Base-by-base conservation (phyloP, 164 flowering plant species). In the Annona squamosa region DNA sequence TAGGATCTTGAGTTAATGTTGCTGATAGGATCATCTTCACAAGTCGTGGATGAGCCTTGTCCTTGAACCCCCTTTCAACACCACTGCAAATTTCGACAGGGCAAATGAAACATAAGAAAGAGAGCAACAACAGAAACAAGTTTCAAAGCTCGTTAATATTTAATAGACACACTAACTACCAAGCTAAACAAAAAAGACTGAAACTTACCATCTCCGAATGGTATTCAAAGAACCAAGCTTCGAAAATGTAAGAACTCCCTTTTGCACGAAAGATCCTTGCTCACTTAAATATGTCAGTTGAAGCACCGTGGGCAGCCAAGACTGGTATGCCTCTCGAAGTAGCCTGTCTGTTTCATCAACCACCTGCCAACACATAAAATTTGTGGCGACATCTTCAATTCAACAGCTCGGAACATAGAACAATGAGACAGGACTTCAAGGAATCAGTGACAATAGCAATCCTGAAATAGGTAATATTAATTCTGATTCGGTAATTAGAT, bases 331-430 rank as follows among this genome's bases (percentile, higher is more conserved):
- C 78, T 94, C 98, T 77, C 97, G 82, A 19, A 94, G 91, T 59
- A 94, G 74, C 69, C 97, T 78, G 68, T 94, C 97, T 62, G 94
- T 90, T 88, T 94, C 97, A 80, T 94, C 97, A 81, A 94, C 91
- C 72, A 94, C 98, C 98, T 94, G 81, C 45, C 45, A 43, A 66
- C 17, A 46, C 47, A 42, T 9, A 6, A 66, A 44, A 12, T 42
- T 13, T 4, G 43, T 16, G 43, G 37, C 1, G 3, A 42, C 42
- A 63, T 63, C 66, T 26, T 26, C 37, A 26, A 26, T 26, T 26
- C 37, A 26, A 63, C 18, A 63, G 26, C 66, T 16, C 13, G 43
- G 12, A 66, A 42, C 46, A 66, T 41, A 64, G 37, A 26, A 64
- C 45, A 37, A 64, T 19, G 37, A 37, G 4, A 6, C 37, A 4